Percentiles rank a stretch among this genome's conserved stretches.
Evolutionary conservation across 306 rosid genomes (phyloP).

Genomic region (Rosa lucieae): DNA sequence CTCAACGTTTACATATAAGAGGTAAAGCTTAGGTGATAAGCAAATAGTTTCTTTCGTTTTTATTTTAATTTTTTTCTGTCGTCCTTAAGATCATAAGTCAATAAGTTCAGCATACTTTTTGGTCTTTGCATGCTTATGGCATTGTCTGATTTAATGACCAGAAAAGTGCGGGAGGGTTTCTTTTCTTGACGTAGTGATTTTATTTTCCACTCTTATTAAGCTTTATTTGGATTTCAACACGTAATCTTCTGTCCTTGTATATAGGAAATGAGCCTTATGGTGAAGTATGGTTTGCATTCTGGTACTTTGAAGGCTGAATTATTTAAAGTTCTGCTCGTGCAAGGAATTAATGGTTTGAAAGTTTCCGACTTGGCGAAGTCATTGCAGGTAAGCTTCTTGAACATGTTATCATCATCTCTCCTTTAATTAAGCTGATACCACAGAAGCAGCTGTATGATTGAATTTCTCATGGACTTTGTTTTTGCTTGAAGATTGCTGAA

Average conservation of each 20-base stretch:
- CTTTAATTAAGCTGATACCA: not conserved
- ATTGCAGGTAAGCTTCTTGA: conserved; percentile 49
- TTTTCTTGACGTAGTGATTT: not conserved
- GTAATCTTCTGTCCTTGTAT: conserved; percentile 19
- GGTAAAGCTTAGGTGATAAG: not conserved
- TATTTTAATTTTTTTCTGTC: not conserved
- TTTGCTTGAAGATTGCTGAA: conserved; percentile 64
- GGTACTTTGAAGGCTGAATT: conserved; percentile 84
- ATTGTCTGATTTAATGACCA: not conserved
- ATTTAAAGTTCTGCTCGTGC: conserved; percentile 66
- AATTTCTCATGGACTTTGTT: conserved; percentile 24
- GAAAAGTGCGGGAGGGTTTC: not conserved
- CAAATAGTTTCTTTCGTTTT: not conserved
- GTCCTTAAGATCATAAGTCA: not conserved
- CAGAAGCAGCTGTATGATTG: conserved; percentile 12
- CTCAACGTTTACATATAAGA: not conserved
- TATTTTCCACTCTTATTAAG: conserved; percentile 17
- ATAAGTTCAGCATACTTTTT: not conserved
- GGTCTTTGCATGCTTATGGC: not conserved
- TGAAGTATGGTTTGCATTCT: conserved; percentile 64
- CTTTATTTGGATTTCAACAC: conserved; percentile 19
- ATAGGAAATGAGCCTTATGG: conserved; percentile 73
- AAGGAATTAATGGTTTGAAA: conserved; percentile 79
- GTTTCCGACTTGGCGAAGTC: conserved; percentile 71
- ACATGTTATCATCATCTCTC: not conserved